Base-by-base conservation (phyloP, 2,329 filamentous ascomycete species). In the Verticillium longisporum region DNA sequence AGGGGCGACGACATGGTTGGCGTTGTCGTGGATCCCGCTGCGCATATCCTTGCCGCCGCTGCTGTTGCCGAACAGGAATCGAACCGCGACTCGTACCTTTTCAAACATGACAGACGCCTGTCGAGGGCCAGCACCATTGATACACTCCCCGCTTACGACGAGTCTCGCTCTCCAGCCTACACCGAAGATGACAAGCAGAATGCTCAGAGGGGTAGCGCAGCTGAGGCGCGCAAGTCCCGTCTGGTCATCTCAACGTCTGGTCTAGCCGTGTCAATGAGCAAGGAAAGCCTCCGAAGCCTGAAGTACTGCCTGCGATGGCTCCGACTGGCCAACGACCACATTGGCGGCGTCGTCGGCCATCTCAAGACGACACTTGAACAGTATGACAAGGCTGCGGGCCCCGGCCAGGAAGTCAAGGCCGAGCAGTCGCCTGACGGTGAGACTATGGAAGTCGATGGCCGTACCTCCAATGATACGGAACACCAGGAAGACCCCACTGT, bases 201-300 rank as follows among this genome's bases (percentile, higher is more conserved):
- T 63, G 65, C 1, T 63, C 65, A 63, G 68, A 70, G 63, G 11
- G 61, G 66, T 36, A 63, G 67, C 6, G 65, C 66, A 55, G 68
- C 66, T 9, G 63, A 68, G 33, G 71, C 80, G 69, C 96, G 92
- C 92, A 91, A 90, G 63, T 91, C 90, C 11, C 87, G 92, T 14
- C 79, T 97, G 18, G 90, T 97, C 66, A 90, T 96, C 72, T 93
- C 91, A 5, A 97, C 94, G 0, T 96, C 92, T 0, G 94, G 92
- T 0, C 82, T 98, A 1, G 92, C 92, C 65, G 88, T 96, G 15
- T 92, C 95, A 1, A 92, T 99, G 83, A 96, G 90, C 68, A 89
- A 96, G 18, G 89, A 95, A 69, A 96, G 91, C 26, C 78, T 97
- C 9, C 85, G 88, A 58, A 95, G 89, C 63, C 78, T 99, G 53